These are phyloP conservation scores for Pythium myriotylum DNA, from an alignment of 352 stramenopile genomes.

Conservation along the genomic window DNA sequence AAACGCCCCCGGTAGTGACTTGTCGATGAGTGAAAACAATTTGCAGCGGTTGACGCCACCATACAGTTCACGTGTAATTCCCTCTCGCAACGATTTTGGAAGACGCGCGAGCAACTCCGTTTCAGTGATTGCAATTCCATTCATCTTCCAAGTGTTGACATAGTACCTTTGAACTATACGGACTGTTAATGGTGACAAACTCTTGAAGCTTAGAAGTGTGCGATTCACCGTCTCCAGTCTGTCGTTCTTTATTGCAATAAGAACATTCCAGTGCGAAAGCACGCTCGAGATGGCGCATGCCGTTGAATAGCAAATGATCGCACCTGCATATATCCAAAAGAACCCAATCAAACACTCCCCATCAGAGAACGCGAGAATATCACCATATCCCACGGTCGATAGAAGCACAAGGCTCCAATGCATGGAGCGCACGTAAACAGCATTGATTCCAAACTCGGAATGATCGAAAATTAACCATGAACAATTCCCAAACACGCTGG, in stretches of 20 bases:
- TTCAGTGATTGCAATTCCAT: slow-evolving; percentile 51
- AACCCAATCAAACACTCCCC: slow-evolving; percentile 50
- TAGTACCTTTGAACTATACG: slow-evolving; percentile 55
- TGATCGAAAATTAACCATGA: slow-evolving; percentile 69
- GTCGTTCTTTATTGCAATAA: slow-evolving; percentile 41
- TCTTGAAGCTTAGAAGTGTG: slow-evolving; percentile 38
- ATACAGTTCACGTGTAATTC: slow-evolving; percentile 40
- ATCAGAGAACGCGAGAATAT: slow-evolving; percentile 57
- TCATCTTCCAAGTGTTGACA: slow-evolving; percentile 69
- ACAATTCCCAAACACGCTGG: slow-evolving; percentile 53
- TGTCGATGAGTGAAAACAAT: slow-evolving; percentile 1
- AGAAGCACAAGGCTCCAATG: slow-evolving; percentile 71
- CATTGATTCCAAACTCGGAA: slow-evolving; percentile 54
- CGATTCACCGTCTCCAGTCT: slow-evolving; percentile 59
- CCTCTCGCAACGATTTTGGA: slow-evolving; percentile 38
- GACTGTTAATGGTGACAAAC: slow-evolving; percentile 44
- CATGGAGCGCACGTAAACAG: slow-evolving; percentile 52
- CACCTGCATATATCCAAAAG: slow-evolving; percentile 63
- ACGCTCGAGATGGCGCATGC: slow-evolving; percentile 54
- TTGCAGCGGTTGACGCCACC: slow-evolving; percentile 22
- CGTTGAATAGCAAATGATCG: slow-evolving; percentile 72
- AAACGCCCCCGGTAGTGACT: no score
- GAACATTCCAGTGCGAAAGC: slow-evolving; percentile 45
- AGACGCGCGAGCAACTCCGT: slow-evolving; percentile 48
- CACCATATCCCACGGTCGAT: slow-evolving; percentile 66